Conservation (phyloP, 768 basidiomycete species). For the Termitomyces bulborhizus region DNA sequence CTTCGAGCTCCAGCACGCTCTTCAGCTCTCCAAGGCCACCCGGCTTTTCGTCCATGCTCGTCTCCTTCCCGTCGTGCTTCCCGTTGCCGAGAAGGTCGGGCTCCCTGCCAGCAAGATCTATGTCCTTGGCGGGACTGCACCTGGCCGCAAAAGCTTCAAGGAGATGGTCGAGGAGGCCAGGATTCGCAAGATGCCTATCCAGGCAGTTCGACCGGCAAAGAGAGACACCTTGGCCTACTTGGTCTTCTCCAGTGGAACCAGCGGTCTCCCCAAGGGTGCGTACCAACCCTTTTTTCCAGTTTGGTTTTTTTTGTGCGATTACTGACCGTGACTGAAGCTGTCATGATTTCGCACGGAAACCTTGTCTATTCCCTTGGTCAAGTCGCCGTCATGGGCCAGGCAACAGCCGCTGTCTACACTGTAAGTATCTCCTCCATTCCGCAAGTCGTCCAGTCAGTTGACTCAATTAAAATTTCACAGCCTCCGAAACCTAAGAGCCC, state of each 20-base stretch:
- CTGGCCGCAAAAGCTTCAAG: constrained; percentile 35
- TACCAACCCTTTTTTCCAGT: neutral
- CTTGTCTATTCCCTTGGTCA: constrained; percentile 40
- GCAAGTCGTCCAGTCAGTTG: neutral
- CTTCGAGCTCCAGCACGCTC: constrained; percentile 46
- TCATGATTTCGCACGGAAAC: constrained; percentile 73
- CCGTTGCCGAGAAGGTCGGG: constrained; percentile 28
- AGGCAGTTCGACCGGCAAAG: constrained; percentile 8
- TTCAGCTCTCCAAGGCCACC: constrained; percentile 42
- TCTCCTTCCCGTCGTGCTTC: constrained; percentile 35
- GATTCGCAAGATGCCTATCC: constrained; percentile 10
- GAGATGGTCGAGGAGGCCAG: constrained; percentile 31
- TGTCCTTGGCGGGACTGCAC: constrained; percentile 34
- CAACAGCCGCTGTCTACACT: constrained; percentile 24
- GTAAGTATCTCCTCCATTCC: constrained; percentile 19
- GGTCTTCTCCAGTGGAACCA: constrained; percentile 19
- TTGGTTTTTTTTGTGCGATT: too few species aligned
- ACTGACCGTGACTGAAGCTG: constrained; percentile 30
- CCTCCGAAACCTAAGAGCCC: constrained; percentile 32
- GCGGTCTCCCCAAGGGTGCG: constrained; percentile 19
- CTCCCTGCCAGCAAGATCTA: constrained; percentile 37
- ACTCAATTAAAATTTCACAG: constrained; percentile 18
- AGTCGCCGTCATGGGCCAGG: constrained; percentile 22
- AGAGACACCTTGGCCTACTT: constrained; percentile 18
- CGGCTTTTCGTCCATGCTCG: constrained; percentile 47